Evolutionary conservation across 2,329 filamentous ascomycete species (phyloP).

Genomic region (Epichloe gansuensis): DNA sequence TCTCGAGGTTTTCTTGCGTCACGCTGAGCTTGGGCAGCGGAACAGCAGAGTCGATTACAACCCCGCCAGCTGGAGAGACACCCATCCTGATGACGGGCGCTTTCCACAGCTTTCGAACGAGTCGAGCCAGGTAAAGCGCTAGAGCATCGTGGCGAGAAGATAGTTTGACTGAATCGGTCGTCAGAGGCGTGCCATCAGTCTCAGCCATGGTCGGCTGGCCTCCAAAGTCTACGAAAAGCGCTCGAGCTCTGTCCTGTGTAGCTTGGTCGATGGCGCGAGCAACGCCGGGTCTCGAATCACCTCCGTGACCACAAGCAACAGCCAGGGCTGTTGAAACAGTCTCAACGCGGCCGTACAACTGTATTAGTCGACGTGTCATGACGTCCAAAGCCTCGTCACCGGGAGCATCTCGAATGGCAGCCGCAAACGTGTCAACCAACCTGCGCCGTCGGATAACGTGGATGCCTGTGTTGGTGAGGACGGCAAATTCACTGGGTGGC

Average conservation of each 20-base stretch:
- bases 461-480: conserved; percentile 83
- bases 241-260: conserved; percentile 72
- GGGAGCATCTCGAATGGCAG: conserved; percentile 59
- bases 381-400: conserved; percentile 72
- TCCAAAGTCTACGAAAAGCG: conserved; percentile 84
- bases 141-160: conserved; percentile 85
- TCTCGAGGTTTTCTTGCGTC: conserved; percentile 70
- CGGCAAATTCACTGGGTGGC: conserved; percentile 68
- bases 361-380: conserved; percentile 73
- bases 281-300: conserved; percentile 59
- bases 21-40: conserved; percentile 54
- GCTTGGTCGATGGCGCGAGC: conserved; percentile 71
- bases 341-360: conserved; percentile 76
- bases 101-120: conserved; percentile 86
- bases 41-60: conserved; percentile 56
- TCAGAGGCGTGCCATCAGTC: conserved; percentile 55
- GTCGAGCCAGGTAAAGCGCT: conserved; percentile 72
- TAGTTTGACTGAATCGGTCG: conserved; percentile 71
- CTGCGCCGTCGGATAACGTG: conserved; percentile 74
- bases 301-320: conserved; percentile 87
- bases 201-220: conserved; percentile 78
- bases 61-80: conserved; percentile 41
- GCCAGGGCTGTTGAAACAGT: conserved; percentile 84
- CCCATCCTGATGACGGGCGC: conserved; percentile 54
- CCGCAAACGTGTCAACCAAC: conserved; percentile 84